phyloP scores from a whole-genome alignment of 2,329 filamentous ascomycete species.

The Hymenoscyphus fructigenus region DNA sequence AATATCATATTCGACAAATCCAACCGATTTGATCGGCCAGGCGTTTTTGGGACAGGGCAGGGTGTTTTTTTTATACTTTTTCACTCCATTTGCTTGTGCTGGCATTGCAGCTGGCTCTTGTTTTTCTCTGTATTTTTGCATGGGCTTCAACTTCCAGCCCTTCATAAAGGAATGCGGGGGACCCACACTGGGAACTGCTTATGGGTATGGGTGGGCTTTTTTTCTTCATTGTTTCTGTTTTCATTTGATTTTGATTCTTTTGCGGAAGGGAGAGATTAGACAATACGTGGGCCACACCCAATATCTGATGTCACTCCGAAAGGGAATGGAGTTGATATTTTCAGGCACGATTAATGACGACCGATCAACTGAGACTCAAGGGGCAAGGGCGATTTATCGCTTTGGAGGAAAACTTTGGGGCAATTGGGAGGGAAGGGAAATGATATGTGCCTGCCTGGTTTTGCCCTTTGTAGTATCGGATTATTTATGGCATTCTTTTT shows the following conservation, averaged over 20 bases:
- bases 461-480: not conserved
- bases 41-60: not conserved
- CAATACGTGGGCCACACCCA: not conserved
- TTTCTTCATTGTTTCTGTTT: not conserved
- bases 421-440: not conserved
- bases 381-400: not conserved
- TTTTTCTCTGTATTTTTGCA: not conserved
- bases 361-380: not conserved
- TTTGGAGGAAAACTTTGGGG: not conserved
- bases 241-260: not conserved
- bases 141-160: not conserved
- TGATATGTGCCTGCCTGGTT: not conserved
- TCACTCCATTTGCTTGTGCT: not conserved
- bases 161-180: not conserved
- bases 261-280: not conserved
- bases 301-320: not conserved
- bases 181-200: not conserved
- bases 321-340: not conserved
- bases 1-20: not conserved
- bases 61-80: not conserved
- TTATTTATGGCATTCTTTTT: not conserved
- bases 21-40: not conserved
- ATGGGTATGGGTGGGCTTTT: not conserved
- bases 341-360: conserved; percentile 2
- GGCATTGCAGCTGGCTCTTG: not conserved